phyloP scores from a whole-genome alignment of 768 basidiomycete species.

The Boletus patriciae region DNA sequence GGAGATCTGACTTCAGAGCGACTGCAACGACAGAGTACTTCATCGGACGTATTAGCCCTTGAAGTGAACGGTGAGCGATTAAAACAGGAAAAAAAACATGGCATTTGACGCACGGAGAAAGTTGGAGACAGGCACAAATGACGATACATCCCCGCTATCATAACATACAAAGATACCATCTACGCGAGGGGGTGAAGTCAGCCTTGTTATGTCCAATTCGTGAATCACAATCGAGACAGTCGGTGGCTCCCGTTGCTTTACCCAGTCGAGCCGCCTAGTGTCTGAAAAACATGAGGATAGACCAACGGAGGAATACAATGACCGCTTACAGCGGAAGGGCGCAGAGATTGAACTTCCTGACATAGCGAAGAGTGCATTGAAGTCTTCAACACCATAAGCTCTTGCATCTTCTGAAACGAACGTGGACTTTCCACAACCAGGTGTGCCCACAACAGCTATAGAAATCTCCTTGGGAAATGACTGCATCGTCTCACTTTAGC shows the following conservation, averaged over 20 bases:
- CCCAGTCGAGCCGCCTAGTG: slow-evolving; percentile 32
- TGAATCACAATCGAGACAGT: slow-evolving; percentile 51
- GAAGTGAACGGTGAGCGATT: slow-evolving; percentile 9
- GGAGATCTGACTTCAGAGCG: slow-evolving; percentile 84
- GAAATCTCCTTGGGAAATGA: slow-evolving; percentile 43
- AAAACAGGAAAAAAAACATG: slow-evolving; percentile 1
- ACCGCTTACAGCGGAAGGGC: slow-evolving; percentile 42
- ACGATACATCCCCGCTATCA: slow-evolving; percentile 61
- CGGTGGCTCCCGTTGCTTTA: slow-evolving; percentile 42
- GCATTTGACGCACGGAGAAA: slow-evolving; percentile 61
- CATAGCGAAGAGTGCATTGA: slow-evolving; percentile 33
- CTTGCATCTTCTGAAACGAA: slow-evolving; percentile 77
- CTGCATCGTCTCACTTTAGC: slow-evolving; percentile 19
- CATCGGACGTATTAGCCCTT: slow-evolving; percentile 59
- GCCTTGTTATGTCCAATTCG: slow-evolving; percentile 57
- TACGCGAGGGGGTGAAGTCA: slow-evolving; percentile 55
- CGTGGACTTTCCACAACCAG: slow-evolving; percentile 82
- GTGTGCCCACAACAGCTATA: slow-evolving; percentile 76
- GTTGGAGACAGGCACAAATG: slow-evolving; percentile 64
- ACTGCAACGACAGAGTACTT: slow-evolving; percentile 71
- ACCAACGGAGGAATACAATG: neutral
- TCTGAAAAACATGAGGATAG: slow-evolving; percentile 33
- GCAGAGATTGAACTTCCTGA: slow-evolving; percentile 35
- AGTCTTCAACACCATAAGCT: slow-evolving; percentile 52
- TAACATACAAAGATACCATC: slow-evolving; percentile 88